Evolutionary conservation across 176 grass and related monocot genomes (phyloP).

Genomic region (Neostapfia colusana): DNA sequence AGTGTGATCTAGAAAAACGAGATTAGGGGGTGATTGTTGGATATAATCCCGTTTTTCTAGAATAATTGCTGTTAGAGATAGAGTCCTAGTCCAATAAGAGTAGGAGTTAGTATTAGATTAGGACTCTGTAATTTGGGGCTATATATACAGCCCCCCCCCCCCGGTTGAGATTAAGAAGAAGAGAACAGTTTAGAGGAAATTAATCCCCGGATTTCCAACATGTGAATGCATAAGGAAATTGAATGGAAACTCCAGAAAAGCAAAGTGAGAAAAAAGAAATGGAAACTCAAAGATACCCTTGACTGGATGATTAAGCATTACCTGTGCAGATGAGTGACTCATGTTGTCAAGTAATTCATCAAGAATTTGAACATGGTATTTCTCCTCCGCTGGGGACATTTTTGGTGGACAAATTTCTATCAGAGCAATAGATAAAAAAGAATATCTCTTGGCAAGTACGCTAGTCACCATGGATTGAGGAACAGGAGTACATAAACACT

Average conservation of each 20-base stretch:
- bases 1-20: no score
- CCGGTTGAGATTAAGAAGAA: no score
- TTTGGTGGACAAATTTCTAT: constrained; percentile 81
- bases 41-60: no score
- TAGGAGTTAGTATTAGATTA: no score
- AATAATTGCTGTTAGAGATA: no score
- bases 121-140: no score
- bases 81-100: no score
- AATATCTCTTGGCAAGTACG: constrained; percentile 92
- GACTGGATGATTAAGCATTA: constrained; percentile 37
- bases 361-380: constrained; percentile 76
- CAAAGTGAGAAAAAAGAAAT: constrained; percentile 4
- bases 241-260: neutral
- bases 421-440: constrained; percentile 81
- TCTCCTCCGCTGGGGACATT: constrained; percentile 65
- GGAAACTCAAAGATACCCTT: neutral
- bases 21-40: no score
- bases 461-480: constrained; percentile 67
- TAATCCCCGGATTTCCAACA: no score
- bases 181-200: no score
- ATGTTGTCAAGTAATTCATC: constrained; percentile 86
- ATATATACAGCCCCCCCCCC: no score
- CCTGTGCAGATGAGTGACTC: constrained; percentile 87
- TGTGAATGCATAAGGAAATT: neutral
- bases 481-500: constrained; percentile 64